phyloP scores from a whole-genome alignment of 1,139 yeast genomes.

The Hansenula lynferdii region DNA sequence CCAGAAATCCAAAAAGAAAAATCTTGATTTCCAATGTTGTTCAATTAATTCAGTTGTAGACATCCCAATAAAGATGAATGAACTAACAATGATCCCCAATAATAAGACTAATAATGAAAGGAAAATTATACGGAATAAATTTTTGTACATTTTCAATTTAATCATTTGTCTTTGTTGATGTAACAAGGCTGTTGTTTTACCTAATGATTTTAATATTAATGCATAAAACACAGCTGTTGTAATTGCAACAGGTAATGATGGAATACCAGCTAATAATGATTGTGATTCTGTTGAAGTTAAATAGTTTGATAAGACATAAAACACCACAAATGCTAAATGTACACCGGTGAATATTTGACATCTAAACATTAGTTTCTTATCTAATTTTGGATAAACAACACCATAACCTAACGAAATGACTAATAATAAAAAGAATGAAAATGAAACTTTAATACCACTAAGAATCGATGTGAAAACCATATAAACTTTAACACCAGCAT shows the following conservation, averaged over 20 bases:
- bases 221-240: conserved; percentile 73
- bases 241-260: conserved; percentile 65
- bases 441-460: conserved; percentile 78
- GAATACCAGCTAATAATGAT: conserved; percentile 32
- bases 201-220: conserved; percentile 66
- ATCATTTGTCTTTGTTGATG: conserved; percentile 87
- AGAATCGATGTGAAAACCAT: conserved; percentile 73
- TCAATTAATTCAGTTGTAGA: conserved; percentile 74
- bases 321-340: conserved; percentile 65
- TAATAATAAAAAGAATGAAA: conserved; percentile 80
- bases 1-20: conserved; percentile 91
- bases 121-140: conserved; percentile 69
- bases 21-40: conserved; percentile 88
- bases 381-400: conserved; percentile 81
- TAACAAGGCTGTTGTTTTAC: conserved; percentile 67
- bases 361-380: conserved; percentile 69
- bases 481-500: conserved; percentile 67
- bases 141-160: conserved; percentile 81
- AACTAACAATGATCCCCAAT: conserved; percentile 65
- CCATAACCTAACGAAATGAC: conserved; percentile 93
- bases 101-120: conserved; percentile 54
- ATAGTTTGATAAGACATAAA: conserved; percentile 69
- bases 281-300: conserved; percentile 41
- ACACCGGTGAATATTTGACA: conserved; percentile 73
- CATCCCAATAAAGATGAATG: conserved; percentile 70